Conservation (phyloP, 2,329 filamentous ascomycete species). For the Penicillium nordicum region DNA sequence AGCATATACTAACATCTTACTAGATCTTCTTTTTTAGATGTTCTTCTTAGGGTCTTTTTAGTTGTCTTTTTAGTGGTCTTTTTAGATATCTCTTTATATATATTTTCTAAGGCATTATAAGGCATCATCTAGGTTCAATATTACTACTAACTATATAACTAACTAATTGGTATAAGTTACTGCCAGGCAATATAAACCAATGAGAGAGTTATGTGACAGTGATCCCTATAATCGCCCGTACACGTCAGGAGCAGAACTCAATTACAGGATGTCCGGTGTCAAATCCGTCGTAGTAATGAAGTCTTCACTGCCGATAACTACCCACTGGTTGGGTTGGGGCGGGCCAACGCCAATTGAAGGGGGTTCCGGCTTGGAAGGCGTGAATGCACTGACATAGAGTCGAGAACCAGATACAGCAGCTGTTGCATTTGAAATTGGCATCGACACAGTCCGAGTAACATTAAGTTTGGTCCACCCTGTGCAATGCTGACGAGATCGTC, state of each 20-base stretch:
- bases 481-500: neutral
- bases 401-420: neutral
- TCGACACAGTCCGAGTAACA: neutral
- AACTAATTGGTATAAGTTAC: no score
- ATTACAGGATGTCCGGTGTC: neutral
- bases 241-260: neutral
- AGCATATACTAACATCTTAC: no score
- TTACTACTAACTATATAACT: no score
- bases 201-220: no score
- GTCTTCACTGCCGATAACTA: neutral
- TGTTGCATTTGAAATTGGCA: conserved; percentile 1
- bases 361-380: neutral
- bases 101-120: no score
- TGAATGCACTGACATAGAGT: neutral
- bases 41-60: no score
- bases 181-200: no score
- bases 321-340: neutral
- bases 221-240: no score
- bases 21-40: no score
- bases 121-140: no score
- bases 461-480: neutral
- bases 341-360: neutral
- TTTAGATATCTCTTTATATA: no score
- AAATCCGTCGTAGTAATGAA: neutral
- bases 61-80: no score